These are phyloP conservation scores for Aspergillus asperescens DNA, from an alignment of 495 filamentous ascomycete genomes.

Conservation along the genomic window DNA sequence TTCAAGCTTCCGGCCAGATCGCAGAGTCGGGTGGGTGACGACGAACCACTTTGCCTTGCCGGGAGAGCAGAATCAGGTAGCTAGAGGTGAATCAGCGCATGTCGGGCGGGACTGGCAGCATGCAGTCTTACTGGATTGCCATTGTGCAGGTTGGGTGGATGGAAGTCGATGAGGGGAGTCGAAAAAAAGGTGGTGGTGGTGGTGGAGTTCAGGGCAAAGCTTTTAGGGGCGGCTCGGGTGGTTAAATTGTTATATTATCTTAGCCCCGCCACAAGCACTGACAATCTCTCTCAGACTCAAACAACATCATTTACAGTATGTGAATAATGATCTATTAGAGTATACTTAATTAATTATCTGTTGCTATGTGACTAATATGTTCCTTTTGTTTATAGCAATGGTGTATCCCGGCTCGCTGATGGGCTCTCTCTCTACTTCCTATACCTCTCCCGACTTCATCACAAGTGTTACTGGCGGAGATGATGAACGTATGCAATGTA, in stretches of 20 bases:
- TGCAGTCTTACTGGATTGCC: conserved; percentile 55
- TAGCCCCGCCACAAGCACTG: not conserved
- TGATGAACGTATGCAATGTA: too few relatives aligned
- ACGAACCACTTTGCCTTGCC: conserved; percentile 96
- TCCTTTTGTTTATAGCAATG: too few relatives aligned
- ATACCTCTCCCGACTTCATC: too few relatives aligned
- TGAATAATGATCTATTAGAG: too few relatives aligned
- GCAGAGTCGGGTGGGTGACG: conserved; percentile 37
- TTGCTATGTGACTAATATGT: too few relatives aligned
- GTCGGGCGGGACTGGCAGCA: not conserved
- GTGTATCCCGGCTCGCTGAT: too few relatives aligned
- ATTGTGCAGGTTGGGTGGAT: conserved; percentile 34
- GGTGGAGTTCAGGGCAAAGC: conserved; percentile 29
- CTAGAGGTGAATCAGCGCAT: conserved; percentile 49
- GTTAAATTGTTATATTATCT: too few relatives aligned
- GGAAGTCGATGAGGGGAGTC: conserved; percentile 15
- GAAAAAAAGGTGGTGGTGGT: conserved; percentile 20
- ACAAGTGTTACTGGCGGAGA: too few relatives aligned
- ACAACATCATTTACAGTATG: too few relatives aligned
- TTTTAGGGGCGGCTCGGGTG: conserved; percentile 31
- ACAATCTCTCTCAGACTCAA: not conserved
- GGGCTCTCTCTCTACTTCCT: too few relatives aligned
- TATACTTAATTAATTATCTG: too few relatives aligned
- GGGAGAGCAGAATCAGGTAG: conserved; percentile 93
- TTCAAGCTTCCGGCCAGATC: conserved; percentile 23